Percentiles rank a stretch among this genome's conserved stretches.
These are phyloP conservation scores for Roridomyces roridus DNA, from an alignment of 768 basidiomycete species.

Conservation along the genomic window DNA sequence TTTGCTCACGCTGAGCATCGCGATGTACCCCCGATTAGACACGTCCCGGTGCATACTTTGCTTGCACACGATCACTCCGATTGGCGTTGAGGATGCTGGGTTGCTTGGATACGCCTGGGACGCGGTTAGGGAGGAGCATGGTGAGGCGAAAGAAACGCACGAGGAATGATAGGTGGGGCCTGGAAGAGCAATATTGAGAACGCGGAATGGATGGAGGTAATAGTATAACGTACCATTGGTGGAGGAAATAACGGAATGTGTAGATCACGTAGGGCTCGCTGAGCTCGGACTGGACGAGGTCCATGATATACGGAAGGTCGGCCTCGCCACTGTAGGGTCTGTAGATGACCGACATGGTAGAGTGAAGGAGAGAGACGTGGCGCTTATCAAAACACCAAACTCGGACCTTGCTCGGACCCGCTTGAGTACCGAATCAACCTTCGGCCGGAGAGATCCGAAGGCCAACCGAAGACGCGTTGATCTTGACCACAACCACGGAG, in stretches of 20 bases:
- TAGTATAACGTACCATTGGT: conserved; percentile 79
- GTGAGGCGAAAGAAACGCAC: conserved; percentile 79
- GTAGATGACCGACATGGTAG: conserved; percentile 18
- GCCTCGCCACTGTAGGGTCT: conserved; percentile 17
- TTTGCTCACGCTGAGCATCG: conserved; percentile 93
- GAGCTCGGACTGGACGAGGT: conserved; percentile 25
- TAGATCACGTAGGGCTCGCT: conserved; percentile 86
- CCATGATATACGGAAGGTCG: conserved; percentile 23
- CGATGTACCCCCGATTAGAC: conserved; percentile 92
- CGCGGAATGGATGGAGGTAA: neutral
- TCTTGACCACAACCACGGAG: no score
- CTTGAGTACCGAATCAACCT: no score
- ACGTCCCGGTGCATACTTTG: conserved; percentile 84
- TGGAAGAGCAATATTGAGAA: conserved; percentile 25
- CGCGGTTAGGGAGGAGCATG: conserved; percentile 1
- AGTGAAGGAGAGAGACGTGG: conserved; percentile 10
- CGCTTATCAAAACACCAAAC: neutral
- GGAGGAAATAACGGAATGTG: conserved; percentile 95
- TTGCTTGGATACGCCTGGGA: conserved; percentile 64
- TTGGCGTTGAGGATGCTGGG: conserved; percentile 53
- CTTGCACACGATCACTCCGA: conserved; percentile 97
- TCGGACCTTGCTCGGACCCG: no score
- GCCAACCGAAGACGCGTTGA: no score
- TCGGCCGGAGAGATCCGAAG: no score
- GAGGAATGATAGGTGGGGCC: conserved; percentile 21